Conservation (phyloP, 1,139 yeast genomes). For the Yamadazyma mexicana region DNA sequence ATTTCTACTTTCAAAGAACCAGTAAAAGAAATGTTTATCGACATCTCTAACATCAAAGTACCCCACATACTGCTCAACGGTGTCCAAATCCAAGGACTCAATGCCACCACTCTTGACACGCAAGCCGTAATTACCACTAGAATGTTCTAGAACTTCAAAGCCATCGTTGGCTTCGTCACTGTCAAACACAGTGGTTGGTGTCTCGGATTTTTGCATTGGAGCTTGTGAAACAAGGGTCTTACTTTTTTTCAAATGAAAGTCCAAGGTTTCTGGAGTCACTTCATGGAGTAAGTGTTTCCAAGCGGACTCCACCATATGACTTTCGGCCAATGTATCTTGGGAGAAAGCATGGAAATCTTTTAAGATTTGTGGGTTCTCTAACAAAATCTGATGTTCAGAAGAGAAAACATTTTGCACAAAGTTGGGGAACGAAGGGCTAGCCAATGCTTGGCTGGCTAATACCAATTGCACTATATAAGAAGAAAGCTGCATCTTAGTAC, state of each 20-base stretch:
- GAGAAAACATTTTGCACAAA: conserved; percentile 8
- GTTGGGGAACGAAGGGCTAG: not conserved
- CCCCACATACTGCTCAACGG: conserved; percentile 58
- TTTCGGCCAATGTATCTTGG: not conserved
- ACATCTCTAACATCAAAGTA: conserved; percentile 51
- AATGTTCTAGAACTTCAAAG: conserved; percentile 7
- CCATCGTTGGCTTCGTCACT: not conserved
- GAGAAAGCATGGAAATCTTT: conserved; percentile 3
- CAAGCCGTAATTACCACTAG: conserved; percentile 7
- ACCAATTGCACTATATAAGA: not conserved
- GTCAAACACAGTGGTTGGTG: not conserved
- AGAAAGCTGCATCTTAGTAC: too few species aligned
- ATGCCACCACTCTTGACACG: conserved; percentile 11
- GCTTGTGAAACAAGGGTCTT: not conserved
- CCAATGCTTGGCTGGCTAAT: not conserved
- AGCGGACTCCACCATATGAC: conserved; percentile 1
- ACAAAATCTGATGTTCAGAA: conserved; percentile 6
- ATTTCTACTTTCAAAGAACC: conserved; percentile 86
- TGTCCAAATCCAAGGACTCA: conserved; percentile 40
- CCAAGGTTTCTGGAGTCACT: conserved; percentile 1
- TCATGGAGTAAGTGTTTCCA: conserved; percentile 6
- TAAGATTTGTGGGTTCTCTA: conserved; percentile 8
- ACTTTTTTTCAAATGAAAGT: not conserved
- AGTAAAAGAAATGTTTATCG: conserved; percentile 73
- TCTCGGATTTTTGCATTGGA: not conserved